These are phyloP conservation scores for Cryphonectria parasitica DNA, from an alignment of 2,329 filamentous ascomycete species.

Conservation along the genomic window DNA sequence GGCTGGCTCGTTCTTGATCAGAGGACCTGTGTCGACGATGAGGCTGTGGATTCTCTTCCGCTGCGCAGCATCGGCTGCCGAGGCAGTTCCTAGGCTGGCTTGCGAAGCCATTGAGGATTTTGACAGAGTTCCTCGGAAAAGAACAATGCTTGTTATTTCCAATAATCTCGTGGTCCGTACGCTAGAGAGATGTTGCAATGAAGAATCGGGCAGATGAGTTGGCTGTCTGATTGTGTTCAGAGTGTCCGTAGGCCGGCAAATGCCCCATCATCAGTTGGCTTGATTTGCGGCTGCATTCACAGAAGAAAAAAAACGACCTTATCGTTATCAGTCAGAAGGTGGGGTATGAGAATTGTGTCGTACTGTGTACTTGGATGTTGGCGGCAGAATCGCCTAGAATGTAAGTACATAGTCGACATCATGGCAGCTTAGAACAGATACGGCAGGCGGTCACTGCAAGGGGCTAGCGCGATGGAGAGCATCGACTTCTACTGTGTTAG, in stretches of 20 bases:
- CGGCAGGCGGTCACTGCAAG: neutral
- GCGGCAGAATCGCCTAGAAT: neutral
- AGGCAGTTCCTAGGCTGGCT: neutral
- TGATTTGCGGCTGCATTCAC: neutral
- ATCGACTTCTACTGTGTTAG: too few species aligned
- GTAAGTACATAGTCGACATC: neutral
- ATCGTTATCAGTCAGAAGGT: constrained; percentile 8
- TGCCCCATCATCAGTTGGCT: neutral
- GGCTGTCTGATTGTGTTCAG: neutral
- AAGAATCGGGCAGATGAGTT: neutral
- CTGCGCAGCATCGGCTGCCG: constrained; percentile 2
- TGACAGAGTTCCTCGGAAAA: neutral
- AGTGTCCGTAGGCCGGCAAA: neutral
- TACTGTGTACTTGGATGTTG: neutral
- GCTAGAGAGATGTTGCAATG: neutral
- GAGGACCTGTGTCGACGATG: constrained; percentile 86
- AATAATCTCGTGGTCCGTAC: neutral
- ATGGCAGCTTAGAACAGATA: neutral
- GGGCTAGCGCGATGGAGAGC: neutral
- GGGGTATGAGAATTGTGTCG: neutral
- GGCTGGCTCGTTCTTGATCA: constrained; percentile 90
- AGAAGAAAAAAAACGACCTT: constrained; percentile 4
- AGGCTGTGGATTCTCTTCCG: constrained; percentile 78
- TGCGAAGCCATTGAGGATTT: constrained; percentile 1
- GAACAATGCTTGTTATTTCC: neutral